phyloP scores from a whole-genome alignment of 2,329 filamentous ascomycete species.

The Blastomyces percursus region DNA sequence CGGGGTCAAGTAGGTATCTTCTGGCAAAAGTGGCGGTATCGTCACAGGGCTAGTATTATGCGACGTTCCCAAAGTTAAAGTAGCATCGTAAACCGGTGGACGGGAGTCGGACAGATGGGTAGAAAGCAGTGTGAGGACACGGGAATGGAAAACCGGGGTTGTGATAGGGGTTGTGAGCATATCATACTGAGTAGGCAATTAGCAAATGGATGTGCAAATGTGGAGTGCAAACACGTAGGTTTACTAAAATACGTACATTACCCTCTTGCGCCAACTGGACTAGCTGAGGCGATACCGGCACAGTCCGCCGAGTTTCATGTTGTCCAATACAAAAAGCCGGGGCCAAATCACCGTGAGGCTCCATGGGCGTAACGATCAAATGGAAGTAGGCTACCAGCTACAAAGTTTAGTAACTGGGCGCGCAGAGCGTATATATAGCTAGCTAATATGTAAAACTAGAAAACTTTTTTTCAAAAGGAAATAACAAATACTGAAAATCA shows the following conservation, averaged over 20 bases:
- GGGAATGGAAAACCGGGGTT: conserved; percentile 48
- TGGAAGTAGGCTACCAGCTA: neutral
- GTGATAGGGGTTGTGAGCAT: conserved; percentile 54
- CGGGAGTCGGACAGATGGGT: conserved; percentile 40
- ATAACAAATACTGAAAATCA: neutral
- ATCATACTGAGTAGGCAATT: conserved; percentile 43
- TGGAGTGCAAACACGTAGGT: neutral
- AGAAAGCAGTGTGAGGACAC: conserved; percentile 44
- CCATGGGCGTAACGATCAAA: conserved; percentile 10
- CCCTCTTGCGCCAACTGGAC: conserved; percentile 47
- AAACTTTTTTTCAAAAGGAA: neutral
- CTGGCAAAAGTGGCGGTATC: conserved; percentile 32
- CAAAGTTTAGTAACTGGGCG: neutral
- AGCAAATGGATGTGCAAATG: conserved; percentile 6
- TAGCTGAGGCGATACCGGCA: conserved; percentile 40
- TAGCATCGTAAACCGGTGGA: conserved; percentile 23
- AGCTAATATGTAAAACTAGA: neutral
- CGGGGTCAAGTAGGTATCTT: conserved; percentile 56
- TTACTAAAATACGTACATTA: conserved; percentile 33
- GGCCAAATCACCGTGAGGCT: conserved; percentile 17
- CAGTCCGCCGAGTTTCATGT: conserved; percentile 45
- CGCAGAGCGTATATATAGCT: neutral
- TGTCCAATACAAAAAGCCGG: conserved; percentile 51
- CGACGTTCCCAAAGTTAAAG: conserved; percentile 31
- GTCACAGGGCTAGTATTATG: conserved; percentile 31